Conservation (phyloP, 108 stramenopile species). For the Fistulifera pelliculosa region DNA sequence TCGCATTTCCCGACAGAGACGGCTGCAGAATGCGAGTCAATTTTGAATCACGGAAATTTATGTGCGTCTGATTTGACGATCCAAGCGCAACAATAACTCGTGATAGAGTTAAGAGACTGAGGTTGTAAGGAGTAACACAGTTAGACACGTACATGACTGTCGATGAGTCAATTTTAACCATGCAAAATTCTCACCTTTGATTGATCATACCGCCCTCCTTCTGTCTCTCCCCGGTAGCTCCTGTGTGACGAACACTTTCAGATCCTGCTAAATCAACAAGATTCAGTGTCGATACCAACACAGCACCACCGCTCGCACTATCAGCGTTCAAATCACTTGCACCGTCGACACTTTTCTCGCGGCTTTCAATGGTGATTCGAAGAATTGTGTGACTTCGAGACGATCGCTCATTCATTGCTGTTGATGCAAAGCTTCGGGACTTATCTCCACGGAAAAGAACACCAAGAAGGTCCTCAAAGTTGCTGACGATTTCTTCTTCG, state of each 20-base stretch:
- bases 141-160: too few relatives aligned
- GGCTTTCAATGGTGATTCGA: conserved; percentile 87
- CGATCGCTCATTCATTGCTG: conserved; percentile 94
- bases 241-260: conserved; percentile 88
- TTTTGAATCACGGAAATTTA: conserved; percentile 99
- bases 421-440: conserved; percentile 80
- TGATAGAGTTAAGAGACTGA: conserved; percentile 92
- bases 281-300: conserved; percentile 76
- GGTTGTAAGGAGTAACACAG: too few relatives aligned
- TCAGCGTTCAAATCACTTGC: conserved; percentile 14
- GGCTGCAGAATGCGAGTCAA: conserved; percentile 97
- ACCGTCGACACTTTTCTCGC: conserved; percentile 19
- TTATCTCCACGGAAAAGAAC: conserved; percentile 81
- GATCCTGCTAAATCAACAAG: conserved; percentile 88
- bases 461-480: conserved; percentile 65
- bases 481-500: conserved; percentile 70
- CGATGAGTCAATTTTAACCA: too few relatives aligned
- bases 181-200: conserved; percentile 33
- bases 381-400: conserved; percentile 97
- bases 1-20: conserved; percentile 79
- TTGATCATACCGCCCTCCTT: conserved; percentile 99
- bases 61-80: conserved; percentile 86
- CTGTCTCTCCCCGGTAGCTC: conserved; percentile 90
- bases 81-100: conserved; percentile 97
- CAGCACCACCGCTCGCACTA: conserved; percentile 36